Conservation (phyloP, 305 asterid genomes). For the Galium porrigens region DNA sequence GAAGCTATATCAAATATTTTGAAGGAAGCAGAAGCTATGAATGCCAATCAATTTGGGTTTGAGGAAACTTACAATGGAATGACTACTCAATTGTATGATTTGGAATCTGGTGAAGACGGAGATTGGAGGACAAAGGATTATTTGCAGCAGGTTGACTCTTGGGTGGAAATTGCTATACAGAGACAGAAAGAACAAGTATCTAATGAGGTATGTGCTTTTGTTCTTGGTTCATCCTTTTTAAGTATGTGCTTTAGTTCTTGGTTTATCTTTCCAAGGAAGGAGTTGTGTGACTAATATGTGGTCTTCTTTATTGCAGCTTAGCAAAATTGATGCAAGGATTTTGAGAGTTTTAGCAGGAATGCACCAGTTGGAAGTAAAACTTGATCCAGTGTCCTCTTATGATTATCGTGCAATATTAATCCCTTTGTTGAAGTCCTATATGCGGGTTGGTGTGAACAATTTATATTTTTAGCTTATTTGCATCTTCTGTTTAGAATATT, state of each 20-base stretch:
- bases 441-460: slow-evolving; percentile 44
- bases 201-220: slow-evolving; percentile 44
- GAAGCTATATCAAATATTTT: slow-evolving; percentile 74
- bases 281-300: slow-evolving; percentile 15
- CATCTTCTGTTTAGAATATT: not conserved
- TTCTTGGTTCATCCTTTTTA: slow-evolving; percentile 9
- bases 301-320: slow-evolving; percentile 51
- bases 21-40: slow-evolving; percentile 71
- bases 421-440: slow-evolving; percentile 64
- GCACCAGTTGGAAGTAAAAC: slow-evolving; percentile 63
- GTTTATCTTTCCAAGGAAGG: slow-evolving; percentile 11
- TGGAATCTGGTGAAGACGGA: slow-evolving; percentile 72
- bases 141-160: slow-evolving; percentile 67
- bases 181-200: slow-evolving; percentile 82
- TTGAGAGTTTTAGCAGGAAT: slow-evolving; percentile 49
- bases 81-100: slow-evolving; percentile 52
- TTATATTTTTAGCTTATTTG: slow-evolving; percentile 8
- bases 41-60: slow-evolving; percentile 52
- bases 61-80: slow-evolving; percentile 56
- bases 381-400: slow-evolving; percentile 46
- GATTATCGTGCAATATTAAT: slow-evolving; percentile 58
- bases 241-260: slow-evolving; percentile 28
- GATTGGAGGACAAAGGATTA: slow-evolving; percentile 65
- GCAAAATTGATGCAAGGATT: slow-evolving; percentile 72
- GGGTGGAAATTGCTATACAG: slow-evolving; percentile 74